A percentile compares a stretch with the other conserved stretches of the same genome.
These are phyloP conservation scores for Sisymbrium irio DNA, from an alignment of 345 rosid species.

Conservation along the genomic window DNA sequence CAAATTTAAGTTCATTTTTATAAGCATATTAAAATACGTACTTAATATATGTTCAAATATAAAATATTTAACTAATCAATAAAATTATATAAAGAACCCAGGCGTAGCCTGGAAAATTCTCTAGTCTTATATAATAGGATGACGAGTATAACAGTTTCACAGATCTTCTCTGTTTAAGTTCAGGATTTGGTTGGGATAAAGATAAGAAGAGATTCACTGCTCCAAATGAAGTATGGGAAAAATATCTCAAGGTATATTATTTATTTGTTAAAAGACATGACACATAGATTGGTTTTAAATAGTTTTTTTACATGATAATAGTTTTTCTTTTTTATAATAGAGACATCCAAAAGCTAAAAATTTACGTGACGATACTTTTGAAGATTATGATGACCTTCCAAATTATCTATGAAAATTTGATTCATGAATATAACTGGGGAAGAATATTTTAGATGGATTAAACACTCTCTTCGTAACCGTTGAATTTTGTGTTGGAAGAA, in stretches of 20 bases:
- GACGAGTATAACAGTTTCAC: not conserved
- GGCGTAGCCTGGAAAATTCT: too few species aligned
- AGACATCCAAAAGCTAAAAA: not conserved
- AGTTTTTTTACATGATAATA: not conserved
- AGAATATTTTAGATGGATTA: not conserved
- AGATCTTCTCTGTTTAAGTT: not conserved
- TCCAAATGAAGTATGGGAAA: not conserved
- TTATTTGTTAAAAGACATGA: not conserved
- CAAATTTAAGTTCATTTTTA: too few species aligned
- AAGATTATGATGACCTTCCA: not conserved
- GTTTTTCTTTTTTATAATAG: not conserved
- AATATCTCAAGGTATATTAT: not conserved
- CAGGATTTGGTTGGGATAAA: not conserved
- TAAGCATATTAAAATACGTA: too few species aligned
- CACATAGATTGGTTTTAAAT: not conserved
- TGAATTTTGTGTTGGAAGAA: not conserved
- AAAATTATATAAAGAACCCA: too few species aligned
- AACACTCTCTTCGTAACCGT: not conserved
- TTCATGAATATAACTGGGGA: not conserved
- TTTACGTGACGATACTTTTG: not conserved
- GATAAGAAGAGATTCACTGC: not conserved
- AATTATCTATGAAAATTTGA: not conserved
- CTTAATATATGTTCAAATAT: too few species aligned
- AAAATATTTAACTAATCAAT: too few species aligned
- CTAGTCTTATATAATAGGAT: too few species aligned